Base-by-base conservation (phyloP, 2,329 filamentous ascomycete genomes). In the Aspergillus sp. region DNA sequence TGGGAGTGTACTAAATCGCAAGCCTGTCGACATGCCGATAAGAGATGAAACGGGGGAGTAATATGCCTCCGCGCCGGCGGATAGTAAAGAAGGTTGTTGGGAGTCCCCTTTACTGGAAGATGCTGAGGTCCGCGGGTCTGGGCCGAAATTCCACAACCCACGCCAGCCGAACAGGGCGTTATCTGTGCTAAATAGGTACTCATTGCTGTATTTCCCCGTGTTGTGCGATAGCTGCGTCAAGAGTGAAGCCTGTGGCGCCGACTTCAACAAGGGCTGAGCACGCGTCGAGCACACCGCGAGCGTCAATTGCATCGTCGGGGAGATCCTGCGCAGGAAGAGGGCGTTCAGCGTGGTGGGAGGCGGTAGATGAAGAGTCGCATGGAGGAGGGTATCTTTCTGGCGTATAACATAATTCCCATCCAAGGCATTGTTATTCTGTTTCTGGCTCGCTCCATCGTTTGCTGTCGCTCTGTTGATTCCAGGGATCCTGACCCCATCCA, bases 21-120 rank as follows among this genome's bases (percentile, higher is more conserved):
- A 75, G 5, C 90, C 93, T 6, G 94, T 80, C 52, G 88, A 95
- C 63, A 96, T 81, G 41, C 93, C 93, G 42, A 91, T 88, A 26
- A 89, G 88, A 63, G 96, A 96, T 65, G 96, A 97, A 49, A 96
- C 72, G 0, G 90, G 85, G 26, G 91, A 93, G 72, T 98, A 98
- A 72, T 97, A 98, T 33, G 94, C 76, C 68, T 98, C 93, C 46
- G 83, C 91, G 33, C 93, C 93, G 3, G 88, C 87, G 60, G 88
- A 94, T 64, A 97, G 88, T 19, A 91, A 82, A 6, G 90, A 71
- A 82, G 85, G 48, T 83, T 80, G 56, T 77, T 79, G 61, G 85
- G 82, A 49, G 67, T 72, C 36, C 35, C 54, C 43, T 28, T 54
- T 46, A 10, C 48, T 54, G 8, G 48, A 29, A 9, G 5, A 6